Conservation (phyloP, 208 protist genomes). For the Leishmania aethiopica region DNA sequence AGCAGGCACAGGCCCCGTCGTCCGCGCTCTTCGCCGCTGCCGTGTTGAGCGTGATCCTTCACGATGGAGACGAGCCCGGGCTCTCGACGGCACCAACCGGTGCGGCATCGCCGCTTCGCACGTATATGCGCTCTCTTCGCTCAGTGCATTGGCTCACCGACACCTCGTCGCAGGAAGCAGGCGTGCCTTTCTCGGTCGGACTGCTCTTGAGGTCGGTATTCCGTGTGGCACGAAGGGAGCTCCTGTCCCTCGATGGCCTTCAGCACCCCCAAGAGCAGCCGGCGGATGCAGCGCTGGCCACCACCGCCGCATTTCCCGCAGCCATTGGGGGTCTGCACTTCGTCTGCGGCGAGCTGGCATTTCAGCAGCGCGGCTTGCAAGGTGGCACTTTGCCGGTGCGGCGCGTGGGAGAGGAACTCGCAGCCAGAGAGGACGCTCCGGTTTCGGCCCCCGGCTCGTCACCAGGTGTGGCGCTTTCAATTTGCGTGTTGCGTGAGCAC, state of each 20-base stretch:
- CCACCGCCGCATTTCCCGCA: background rate
- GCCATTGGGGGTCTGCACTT: slow-evolving; percentile 1
- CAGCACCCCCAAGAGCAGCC: background rate
- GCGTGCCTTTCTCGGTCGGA: background rate
- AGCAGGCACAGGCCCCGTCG: background rate
- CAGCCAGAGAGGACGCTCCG: background rate
- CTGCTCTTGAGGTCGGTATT: background rate
- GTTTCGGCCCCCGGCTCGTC: background rate
- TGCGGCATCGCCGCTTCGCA: background rate
- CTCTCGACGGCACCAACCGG: background rate
- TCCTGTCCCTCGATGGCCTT: background rate
- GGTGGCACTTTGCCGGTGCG: background rate
- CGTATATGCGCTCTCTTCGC: slow-evolving; percentile 1
- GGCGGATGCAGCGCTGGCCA: background rate
- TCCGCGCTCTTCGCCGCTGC: background rate
- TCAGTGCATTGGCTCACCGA: slow-evolving; percentile 5
- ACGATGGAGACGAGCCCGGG: background rate
- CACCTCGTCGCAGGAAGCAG: background rate
- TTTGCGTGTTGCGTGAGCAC: slow-evolving; percentile 6
- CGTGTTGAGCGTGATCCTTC: background rate
- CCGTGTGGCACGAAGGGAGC: slow-evolving; percentile 3
- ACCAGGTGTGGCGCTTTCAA: background rate
- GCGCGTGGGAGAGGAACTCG: background rate
- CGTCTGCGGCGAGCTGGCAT: background rate
- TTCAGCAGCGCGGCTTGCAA: background rate